Evolutionary conservation across 202 grass and related monocot genomes (phyloP), one percentile per base, ranked within the genome.

Genomic region (Brachypodium distachyon): DNA sequence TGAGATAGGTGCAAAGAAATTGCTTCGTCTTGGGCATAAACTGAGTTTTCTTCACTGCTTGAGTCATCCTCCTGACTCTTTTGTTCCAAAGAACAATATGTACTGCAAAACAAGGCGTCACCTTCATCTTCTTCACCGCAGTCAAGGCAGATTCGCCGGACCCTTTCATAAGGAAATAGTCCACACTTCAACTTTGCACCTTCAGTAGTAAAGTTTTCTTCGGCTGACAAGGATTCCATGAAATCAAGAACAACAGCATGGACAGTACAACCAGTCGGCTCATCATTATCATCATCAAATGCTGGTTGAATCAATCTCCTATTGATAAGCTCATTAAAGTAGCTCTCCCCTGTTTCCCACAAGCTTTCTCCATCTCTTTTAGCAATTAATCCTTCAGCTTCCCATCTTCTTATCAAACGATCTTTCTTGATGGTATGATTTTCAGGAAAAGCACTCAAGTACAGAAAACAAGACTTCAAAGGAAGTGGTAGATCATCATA

Each of bases 391-490:
- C 77, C 84, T 54, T 87, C 76, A 16, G 60, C 62, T 57, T 46
- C 38, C 84, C 84, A 87, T 70, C 38, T 74, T 16, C 70, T 7
- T 49, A 82, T 21, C 50, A 70, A 17, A 76, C 70, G 18, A 17
- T 74, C 72, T 12, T 56, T 80, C 11, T 27, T 57, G 52, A 87
- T 82, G 11, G 1, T 16, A 27, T 55, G 11, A 40, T 87, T 79
- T 18, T 7, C 51, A 14, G 70, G 17, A 31, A 81, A 87, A n/a
- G 54, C n/a, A 70, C 26, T 25, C 4, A 86, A 37, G 68, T 80
- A 83, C 29, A 83, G 2, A 9, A 76, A 76, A 10, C 76, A 87
- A 69, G 70, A 58, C 25, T 86, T 86, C 33, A 86, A 0, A 13
- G 58, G 28, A 0, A 14, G 21, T 4, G 83, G 19, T 16, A 86